phyloP scores from a whole-genome alignment of 2,329 filamentous ascomycete species.

The Myriosclerotinia duriaeana region DNA sequence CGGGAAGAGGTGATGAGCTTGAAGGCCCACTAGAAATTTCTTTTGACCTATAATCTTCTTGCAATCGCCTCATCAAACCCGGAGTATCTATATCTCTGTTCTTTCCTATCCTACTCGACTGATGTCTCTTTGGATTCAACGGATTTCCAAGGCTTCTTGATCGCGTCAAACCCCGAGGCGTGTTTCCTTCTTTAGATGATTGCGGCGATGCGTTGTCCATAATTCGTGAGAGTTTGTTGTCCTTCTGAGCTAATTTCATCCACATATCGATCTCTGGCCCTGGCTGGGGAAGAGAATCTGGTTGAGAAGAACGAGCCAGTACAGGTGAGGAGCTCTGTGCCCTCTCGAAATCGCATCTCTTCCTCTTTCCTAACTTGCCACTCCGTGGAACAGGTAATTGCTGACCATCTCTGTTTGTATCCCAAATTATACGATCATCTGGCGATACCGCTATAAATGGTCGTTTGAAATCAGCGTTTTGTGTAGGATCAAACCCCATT shows the following conservation, averaged over 20 bases:
- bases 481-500: conserved; percentile 47
- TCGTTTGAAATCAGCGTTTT: conserved; percentile 29
- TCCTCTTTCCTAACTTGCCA: conserved; percentile 38
- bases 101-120: conserved; percentile 56
- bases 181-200: conserved; percentile 47
- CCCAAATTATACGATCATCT: conserved; percentile 62
- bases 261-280: conserved; percentile 75
- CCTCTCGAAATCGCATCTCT: conserved; percentile 36
- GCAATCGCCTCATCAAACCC: conserved; percentile 66
- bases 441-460: conserved; percentile 54
- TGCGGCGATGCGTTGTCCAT: conserved; percentile 71
- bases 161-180: conserved; percentile 22
- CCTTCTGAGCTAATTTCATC: conserved; percentile 67
- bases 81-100: conserved; percentile 42
- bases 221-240: conserved; percentile 56
- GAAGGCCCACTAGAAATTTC: conserved; percentile 36
- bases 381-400: conserved; percentile 48
- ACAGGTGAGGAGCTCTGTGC: conserved; percentile 68
- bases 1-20: conserved; percentile 42
- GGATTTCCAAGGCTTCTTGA: conserved; percentile 22
- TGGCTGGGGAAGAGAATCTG: conserved; percentile 53
- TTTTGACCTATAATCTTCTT: conserved; percentile 46
- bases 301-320: conserved; percentile 44
- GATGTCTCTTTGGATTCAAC: conserved; percentile 59
- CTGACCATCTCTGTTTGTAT: conserved; percentile 47